Base-by-base conservation (phyloP, 2,329 filamentous ascomycete genomes). In the Colletotrichum lindemuthianum region DNA sequence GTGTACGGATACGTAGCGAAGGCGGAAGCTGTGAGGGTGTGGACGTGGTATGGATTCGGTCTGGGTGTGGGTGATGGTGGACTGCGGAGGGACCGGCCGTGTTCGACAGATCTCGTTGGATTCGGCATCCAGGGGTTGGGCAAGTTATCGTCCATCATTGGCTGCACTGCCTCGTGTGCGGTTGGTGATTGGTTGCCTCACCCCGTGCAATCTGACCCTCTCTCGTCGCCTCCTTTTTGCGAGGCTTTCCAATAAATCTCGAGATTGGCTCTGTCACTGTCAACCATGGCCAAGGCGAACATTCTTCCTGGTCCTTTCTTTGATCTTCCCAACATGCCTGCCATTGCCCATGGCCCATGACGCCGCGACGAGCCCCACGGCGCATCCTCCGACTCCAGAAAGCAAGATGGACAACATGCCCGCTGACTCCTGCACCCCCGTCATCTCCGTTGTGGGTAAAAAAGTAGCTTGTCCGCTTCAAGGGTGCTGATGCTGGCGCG, bases 201-300 rank as follows among this genome's bases (percentile, higher is more conserved):
- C 60, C 60, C 48, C 49, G 24, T 24, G 49, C 51, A 59, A 54
- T 63, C 56, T 40, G 45, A 50, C 56, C 58, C 45, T 24, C 58
- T 65, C 51, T 65, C 39, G 63, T 65, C 63, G 63, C 63, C 59
- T 65, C 63, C 63, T 65, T 61, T 65, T 52, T 37, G 56, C 40
- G 49, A 66, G 63, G 59, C 63, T 63, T 61, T 64, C 59, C 50
- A 59, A 53, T 43, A 13, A 24, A 41, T 59, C 13, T 43, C 59
- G 40, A 53, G 37, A 53, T 53, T 53, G 36, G 36, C 40, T 24
- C 15, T 12, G 53, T 44, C n/a, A 63, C 47, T 64, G 53, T 60
- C 60, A 59, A 51, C 57, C 63, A 54, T 44, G 32, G 60, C 37
- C 41, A 47, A 50, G 36, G 45, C n/a, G 36, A 45, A 44, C 24